Evolutionary conservation across 1,139 yeast species (phyloP), one percentile per base, ranked within the genome.

Genomic region (Taiozyma sp.): DNA sequence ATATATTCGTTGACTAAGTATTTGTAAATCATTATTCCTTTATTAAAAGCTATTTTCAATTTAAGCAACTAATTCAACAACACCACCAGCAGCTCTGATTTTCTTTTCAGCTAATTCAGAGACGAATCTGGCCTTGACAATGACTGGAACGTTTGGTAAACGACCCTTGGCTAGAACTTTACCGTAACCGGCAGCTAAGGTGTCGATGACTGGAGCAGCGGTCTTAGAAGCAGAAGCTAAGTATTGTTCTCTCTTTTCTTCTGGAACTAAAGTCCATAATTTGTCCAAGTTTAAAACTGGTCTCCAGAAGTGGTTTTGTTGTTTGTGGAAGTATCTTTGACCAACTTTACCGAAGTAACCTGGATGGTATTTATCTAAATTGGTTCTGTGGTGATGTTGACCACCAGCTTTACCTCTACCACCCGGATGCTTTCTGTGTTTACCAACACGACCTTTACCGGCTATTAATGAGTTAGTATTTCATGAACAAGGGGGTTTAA

Each of bases 381-480:
- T 90, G 77, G 93, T 90, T 88, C 98, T 90, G 97, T 95, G 99
- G 81, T 93, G 99, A 79, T 89, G 97, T 81, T 84, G 95, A 88
- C 99, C 99, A 91, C 99, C 99, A 77, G 99, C 99, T 95, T 82
- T 93, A 93, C 99, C 99, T 83, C 99, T 93, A 83, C 99, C 99
- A 93, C 99, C 99, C 69, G 99, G 98, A 73, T 87, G 93, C 96
- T 95, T 95, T 90, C 99, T 90, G 96, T 95, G 99, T 88, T 95
- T 93, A 80, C 99, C 99, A 80, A 95, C 80, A 85, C 99, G 95
- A 88, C 99, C 99, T 80, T 91, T 87, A 88, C 99, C 99, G 95
- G 98, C 98, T 85, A 69, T 62, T 42, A 55, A 55, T 51, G 47
- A 51, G 61, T 58, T 62, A 62, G 62, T 57, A 58, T 50, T 35